Conservation (phyloP, 768 basidiomycete genomes). For the Mycena vitilis region DNA sequence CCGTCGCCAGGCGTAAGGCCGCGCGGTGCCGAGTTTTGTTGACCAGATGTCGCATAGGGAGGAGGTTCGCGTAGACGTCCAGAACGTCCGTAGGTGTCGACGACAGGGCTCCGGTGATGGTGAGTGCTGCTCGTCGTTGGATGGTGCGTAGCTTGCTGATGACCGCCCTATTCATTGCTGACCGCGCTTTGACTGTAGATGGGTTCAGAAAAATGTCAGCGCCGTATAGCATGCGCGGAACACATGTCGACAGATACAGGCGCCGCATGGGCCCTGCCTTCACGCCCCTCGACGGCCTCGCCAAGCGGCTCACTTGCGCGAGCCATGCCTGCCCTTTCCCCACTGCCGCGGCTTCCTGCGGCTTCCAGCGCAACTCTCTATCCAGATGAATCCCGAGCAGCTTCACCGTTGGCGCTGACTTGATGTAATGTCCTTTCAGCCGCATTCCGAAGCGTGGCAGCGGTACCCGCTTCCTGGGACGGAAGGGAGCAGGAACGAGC, state of each 20-base stretch:
- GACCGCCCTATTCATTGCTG: background rate
- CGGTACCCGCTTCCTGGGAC: background rate
- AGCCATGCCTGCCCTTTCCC: background rate
- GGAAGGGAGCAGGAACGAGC: background rate
- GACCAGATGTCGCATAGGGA: background rate
- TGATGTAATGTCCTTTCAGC: background rate
- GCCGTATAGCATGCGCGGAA: background rate
- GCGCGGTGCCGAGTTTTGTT: background rate
- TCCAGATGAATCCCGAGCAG: background rate
- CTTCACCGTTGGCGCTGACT: background rate
- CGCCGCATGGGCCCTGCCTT: background rate
- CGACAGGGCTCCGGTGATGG: background rate
- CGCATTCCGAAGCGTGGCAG: background rate
- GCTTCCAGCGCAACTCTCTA: background rate
- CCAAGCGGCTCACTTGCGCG: background rate
- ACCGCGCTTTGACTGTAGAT: background rate
- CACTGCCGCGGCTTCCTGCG: background rate
- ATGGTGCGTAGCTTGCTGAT: background rate
- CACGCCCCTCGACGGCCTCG: background rate
- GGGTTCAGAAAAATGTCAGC: background rate
- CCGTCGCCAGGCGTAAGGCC: background rate
- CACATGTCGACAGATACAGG: background rate
- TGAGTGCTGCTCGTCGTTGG: background rate
- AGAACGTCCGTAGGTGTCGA: background rate
- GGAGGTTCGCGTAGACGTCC: background rate